Conservation (phyloP, 345 rosid species). For the Reutealis trisperma region DNA sequence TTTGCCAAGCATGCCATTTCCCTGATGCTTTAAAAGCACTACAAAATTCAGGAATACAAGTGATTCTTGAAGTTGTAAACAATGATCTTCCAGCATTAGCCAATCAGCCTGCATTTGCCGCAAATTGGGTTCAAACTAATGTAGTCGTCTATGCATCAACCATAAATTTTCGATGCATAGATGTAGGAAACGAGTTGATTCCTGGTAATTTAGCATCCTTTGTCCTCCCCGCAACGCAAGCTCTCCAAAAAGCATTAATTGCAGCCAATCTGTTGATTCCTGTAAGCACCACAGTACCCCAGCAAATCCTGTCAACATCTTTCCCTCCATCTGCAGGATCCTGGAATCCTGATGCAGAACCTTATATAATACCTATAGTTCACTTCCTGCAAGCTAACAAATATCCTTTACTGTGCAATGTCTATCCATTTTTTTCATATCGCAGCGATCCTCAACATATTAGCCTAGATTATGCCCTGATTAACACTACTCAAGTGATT, state of each 20-base stretch:
- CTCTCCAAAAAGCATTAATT: neutral
- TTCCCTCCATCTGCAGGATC: neutral
- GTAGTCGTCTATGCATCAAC: neutral
- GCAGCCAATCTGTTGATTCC: neutral
- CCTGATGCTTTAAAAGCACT: neutral
- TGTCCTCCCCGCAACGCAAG: slow-evolving; percentile 4
- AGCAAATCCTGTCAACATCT: neutral
- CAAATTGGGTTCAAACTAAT: neutral
- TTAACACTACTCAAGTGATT: neutral
- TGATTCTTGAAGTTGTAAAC: slow-evolving; percentile 5
- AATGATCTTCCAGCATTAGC: neutral
- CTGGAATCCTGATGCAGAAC: neutral
- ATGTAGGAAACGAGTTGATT: neutral
- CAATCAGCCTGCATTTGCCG: neutral
- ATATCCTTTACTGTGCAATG: slow-evolving; percentile 13
- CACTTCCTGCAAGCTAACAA: slow-evolving; percentile 6
- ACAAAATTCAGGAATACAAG: neutral
- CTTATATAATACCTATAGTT: neutral
- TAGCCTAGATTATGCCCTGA: slow-evolving; percentile 10
- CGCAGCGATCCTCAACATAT: neutral
- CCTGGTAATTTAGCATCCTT: neutral
- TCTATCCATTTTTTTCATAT: neutral
- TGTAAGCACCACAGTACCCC: neutral
- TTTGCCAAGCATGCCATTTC: too few relatives aligned
- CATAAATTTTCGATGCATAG: neutral